Evolutionary conservation across 495 filamentous ascomycete species (phyloP).

Genomic region (Tetracladium marchalianum): DNA sequence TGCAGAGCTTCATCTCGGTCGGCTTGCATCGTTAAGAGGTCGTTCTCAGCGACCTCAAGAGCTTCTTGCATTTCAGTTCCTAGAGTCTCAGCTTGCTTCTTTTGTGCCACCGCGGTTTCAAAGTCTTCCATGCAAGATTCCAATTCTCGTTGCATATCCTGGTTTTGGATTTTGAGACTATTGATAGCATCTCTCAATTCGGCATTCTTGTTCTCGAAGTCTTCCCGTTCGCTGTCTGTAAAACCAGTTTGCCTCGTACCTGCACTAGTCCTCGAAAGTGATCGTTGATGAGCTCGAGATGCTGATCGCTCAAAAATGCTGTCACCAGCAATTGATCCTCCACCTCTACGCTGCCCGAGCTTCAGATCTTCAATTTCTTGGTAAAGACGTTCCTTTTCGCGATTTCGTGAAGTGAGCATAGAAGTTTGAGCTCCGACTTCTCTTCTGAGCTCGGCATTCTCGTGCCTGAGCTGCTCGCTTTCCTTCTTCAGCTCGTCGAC

Average conservation of each 20-base stretch:
- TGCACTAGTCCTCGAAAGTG: constrained; percentile 63
- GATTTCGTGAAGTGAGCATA: constrained; percentile 93
- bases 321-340: constrained; percentile 60
- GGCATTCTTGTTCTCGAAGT: constrained; percentile 71
- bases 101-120: constrained; percentile 48
- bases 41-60: constrained; percentile 63
- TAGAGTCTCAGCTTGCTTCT: constrained; percentile 49
- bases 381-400: constrained; percentile 88
- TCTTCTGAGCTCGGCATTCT: constrained; percentile 84
- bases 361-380: constrained; percentile 97
- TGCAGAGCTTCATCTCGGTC: constrained; percentile 82
- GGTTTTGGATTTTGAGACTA: constrained; percentile 72
- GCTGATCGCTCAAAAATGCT: constrained; percentile 89
- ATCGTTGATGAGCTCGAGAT: constrained; percentile 61
- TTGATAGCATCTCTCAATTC: constrained; percentile 80
- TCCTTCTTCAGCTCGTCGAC: constrained; percentile 53
- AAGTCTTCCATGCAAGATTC: constrained; percentile 57
- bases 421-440: constrained; percentile 94
- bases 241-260: constrained; percentile 53
- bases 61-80: constrained; percentile 60
- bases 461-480: constrained; percentile 70
- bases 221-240: constrained; percentile 76
- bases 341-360: constrained; percentile 63
- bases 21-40: constrained; percentile 68
- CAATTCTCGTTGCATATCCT: constrained; percentile 66